Percentiles rank a stretch among this genome's conserved stretches.
Evolutionary conservation across 139 green algal species (phyloP).

Genomic region (Micractinium sp.): DNA sequence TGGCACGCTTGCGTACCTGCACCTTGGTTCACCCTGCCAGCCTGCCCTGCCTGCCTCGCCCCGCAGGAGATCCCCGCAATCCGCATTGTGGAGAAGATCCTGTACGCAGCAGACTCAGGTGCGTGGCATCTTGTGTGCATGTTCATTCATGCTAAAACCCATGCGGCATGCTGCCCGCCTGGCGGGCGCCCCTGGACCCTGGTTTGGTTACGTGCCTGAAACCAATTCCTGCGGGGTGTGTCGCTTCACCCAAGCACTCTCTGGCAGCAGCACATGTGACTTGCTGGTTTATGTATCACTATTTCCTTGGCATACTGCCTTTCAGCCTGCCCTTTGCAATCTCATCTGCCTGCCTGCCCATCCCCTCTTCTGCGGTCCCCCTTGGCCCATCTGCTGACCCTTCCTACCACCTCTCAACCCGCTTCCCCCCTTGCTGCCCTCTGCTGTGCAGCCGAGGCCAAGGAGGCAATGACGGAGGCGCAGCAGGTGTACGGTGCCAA

Average conservation of each 20-base stretch:
- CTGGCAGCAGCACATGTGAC: no score
- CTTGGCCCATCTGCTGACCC: no score
- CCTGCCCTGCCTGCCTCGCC: no score
- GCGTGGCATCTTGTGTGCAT: constrained; percentile 10
- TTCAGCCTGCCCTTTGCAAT: neutral
- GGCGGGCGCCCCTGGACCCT: no score
- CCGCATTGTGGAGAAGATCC: constrained; percentile 76
- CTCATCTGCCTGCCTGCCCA: neutral
- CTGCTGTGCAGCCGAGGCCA: constrained; percentile 41
- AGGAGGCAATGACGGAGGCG: constrained; percentile 53
- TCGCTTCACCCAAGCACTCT: no score
- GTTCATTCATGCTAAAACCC: neutral
- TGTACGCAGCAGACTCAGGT: constrained; percentile 85
- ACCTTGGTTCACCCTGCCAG: no score
- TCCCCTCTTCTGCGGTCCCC: neutral
- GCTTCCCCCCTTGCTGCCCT: neutral
- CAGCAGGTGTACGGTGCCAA: constrained; percentile 1
- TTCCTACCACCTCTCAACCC: no score
- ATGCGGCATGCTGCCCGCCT: neutral
- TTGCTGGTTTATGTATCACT: no score
- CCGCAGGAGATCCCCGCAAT: constrained; percentile 28
- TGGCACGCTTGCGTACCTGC: no score
- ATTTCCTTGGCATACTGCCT: neutral
- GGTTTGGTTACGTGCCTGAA: no score
- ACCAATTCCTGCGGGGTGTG: no score